Evolutionary conservation across 345 rosid species (phyloP).

Genomic region (Pistacia integerrima): DNA sequence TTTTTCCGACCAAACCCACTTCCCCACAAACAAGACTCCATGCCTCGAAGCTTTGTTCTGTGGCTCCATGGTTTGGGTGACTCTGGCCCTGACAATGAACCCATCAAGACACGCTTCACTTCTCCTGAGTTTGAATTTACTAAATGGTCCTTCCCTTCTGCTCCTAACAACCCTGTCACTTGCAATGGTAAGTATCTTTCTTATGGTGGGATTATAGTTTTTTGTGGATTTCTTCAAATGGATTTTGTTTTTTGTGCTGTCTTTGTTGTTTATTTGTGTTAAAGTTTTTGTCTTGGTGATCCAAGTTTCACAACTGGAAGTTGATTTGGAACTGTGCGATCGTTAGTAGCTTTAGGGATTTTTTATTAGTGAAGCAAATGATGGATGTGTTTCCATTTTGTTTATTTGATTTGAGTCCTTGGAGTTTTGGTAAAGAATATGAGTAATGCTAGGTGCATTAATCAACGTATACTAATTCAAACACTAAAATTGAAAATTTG

Average conservation of each 20-base stretch:
- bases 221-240: not conserved
- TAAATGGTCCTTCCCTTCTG: conserved; percentile 87
- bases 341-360: too few relatives aligned
- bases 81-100: conserved; percentile 90
- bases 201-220: not conserved
- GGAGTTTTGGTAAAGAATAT: not conserved
- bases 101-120: conserved; percentile 66
- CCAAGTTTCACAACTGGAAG: not conserved
- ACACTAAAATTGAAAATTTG: too few relatives aligned
- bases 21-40: conserved; percentile 26
- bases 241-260: not conserved
- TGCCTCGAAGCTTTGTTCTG: conserved; percentile 65
- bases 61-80: conserved; percentile 94
- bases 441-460: too few relatives aligned
- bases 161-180: conserved; percentile 67
- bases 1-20: conserved; percentile 33
- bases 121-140: conserved; percentile 57
- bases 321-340: not conserved
- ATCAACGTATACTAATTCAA: too few relatives aligned
- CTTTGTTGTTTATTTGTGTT: not conserved
- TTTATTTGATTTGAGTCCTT: not conserved
- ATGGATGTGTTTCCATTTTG: not conserved
- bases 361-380: not conserved
- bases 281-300: not conserved
- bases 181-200: conserved; percentile 58